Conservation (phyloP, 305 asterid genomes). For the Fraxinus platypoda region DNA sequence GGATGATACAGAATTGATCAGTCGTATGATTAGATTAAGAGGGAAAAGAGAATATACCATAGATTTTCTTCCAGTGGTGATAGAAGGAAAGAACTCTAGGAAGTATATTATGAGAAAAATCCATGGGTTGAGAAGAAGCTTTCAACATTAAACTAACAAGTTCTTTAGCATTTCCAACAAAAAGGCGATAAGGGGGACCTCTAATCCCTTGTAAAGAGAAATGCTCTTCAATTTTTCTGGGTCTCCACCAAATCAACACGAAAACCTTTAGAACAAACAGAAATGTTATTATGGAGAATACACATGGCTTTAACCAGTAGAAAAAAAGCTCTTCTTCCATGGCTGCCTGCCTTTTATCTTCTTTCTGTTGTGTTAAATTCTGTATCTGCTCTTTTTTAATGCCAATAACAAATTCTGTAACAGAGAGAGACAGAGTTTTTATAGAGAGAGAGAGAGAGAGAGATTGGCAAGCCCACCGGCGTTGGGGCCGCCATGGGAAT, state of each 20-base stretch:
- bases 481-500: conserved; percentile 20
- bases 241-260: conserved; percentile 74
- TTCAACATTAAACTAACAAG: conserved; percentile 50
- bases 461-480: conserved; percentile 17
- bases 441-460: not conserved
- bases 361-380: not conserved
- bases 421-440: not conserved
- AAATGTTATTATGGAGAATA: not conserved
- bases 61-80: conserved; percentile 88
- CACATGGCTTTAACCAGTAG: not conserved
- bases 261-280: conserved; percentile 37
- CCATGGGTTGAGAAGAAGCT: conserved; percentile 66
- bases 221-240: conserved; percentile 58
- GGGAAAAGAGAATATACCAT: conserved; percentile 42
- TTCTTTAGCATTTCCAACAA: conserved; percentile 81
- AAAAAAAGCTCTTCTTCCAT: conserved; percentile 11
- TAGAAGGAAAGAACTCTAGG: conserved; percentile 91
- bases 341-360: not conserved
- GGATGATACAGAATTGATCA: not conserved
- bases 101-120: conserved; percentile 78
- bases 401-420: conserved; percentile 12
- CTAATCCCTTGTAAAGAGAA: conserved; percentile 73
- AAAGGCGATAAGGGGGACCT: conserved; percentile 73
- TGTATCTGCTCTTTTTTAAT: conserved; percentile 10
- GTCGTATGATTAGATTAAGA: not conserved